Evolutionary conservation across 2,329 filamentous ascomycete genomes (phyloP), one percentile per base, ranked within the genome.

Genomic region (Chaetomiaceae sp.): DNA sequence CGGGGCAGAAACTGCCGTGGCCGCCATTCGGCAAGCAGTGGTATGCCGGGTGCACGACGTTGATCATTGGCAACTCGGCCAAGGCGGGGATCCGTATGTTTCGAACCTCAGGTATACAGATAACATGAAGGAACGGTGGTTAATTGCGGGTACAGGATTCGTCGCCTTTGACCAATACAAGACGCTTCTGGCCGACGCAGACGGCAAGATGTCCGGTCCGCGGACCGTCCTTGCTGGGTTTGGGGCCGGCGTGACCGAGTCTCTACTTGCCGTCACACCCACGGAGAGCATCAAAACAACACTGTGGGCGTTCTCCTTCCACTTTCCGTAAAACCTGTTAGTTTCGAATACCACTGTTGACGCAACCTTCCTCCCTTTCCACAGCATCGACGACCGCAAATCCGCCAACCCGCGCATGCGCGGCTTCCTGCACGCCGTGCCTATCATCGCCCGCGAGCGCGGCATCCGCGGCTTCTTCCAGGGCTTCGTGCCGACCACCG

Each of bases 201-300:
- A 94, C 60, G 94, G 94, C 62, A 91, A 92, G 61, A 87, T 97
- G 37, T 90, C 88, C 4, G 92, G 94, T 0, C 91, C 92, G 13
- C 81, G 86, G 60, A 97, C 92, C 1, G 94, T 97, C 1, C 81
- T 96, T 54, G 91, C 91, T 36, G 94, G 94, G 3, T 96, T 99
- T 66, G 89, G 92, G 54, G 94, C 94, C 8, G 94, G 94, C 52
- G 88, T 95, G 47, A 97, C 92, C 2, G 94, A 99, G 74, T 95
- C 89, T 3, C 73, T 96, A 47, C 74, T 99, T 3, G 94, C 94
- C 10, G 94, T 99, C 30, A 99, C 94, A 30, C 94, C 94, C 0
- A 96, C 95, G 54, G 94, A 99, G 74, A 95, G 89, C 65, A 96
- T 99, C 73, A 99, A 99, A 78, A 99, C 94, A 46, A 95, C 95